A percentile compares a stretch with the other conserved stretches of the same genome.
Conservation (phyloP, 768 basidiomycete genomes). For the Gymnopilus junonius region DNA sequence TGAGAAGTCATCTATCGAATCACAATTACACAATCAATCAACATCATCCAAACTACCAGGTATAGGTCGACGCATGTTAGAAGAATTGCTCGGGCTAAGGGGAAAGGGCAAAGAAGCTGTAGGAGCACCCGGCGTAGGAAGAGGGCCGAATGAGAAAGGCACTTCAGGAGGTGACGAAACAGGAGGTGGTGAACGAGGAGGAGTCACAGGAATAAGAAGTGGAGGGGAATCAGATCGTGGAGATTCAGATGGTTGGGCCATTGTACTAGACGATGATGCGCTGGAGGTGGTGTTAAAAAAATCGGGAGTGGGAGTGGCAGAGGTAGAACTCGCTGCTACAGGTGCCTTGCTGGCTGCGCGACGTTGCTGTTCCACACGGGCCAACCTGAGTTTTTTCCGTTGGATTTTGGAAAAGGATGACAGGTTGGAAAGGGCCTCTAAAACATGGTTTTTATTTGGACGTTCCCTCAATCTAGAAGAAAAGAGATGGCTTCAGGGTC, state of each 20-base stretch:
- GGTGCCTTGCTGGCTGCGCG: slow-evolving; percentile 21
- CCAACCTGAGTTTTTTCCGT: slow-evolving; percentile 38
- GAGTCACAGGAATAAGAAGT: neutral
- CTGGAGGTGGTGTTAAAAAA: neutral
- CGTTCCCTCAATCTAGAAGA: slow-evolving; percentile 52
- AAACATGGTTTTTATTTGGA: slow-evolving; percentile 54
- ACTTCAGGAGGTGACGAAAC: neutral
- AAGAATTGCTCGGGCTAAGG: neutral
- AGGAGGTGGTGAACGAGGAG: neutral
- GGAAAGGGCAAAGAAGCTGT: slow-evolving; percentile 8
- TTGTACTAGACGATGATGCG: neutral
- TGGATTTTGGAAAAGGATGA: slow-evolving; percentile 56
- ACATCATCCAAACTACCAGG: slow-evolving; percentile 30
- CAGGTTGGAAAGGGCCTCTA: slow-evolving; percentile 54
- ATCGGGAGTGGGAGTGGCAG: neutral
- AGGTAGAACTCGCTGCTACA: neutral
- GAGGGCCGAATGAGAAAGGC: slow-evolving; percentile 10
- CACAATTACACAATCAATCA: slow-evolving; percentile 23
- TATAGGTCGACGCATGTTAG: neutral
- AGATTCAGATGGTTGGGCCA: neutral
- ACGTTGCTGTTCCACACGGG: slow-evolving; percentile 13
- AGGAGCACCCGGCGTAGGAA: neutral
- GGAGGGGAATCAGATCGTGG: neutral
- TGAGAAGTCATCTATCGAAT: no score
- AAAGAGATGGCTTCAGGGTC: neutral